phyloP scores from a whole-genome alignment of 2,329 filamentous ascomycete species.

The Pseudocercospora cruenta region DNA sequence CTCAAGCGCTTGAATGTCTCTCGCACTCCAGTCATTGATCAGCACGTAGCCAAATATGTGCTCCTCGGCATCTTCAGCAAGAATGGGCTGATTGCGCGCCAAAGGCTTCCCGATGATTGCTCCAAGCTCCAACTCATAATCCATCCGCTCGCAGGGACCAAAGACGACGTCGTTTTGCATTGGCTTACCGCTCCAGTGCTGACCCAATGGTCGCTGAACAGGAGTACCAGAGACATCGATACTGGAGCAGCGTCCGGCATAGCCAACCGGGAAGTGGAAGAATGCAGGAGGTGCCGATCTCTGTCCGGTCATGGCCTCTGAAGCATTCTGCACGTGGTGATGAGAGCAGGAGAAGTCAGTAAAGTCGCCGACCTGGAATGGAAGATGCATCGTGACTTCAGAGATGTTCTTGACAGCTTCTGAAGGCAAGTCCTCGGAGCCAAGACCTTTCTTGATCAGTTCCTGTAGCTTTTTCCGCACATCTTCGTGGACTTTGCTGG shows the following conservation, averaged over 20 bases:
- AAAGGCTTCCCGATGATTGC: conserved; percentile 48
- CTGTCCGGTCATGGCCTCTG: conserved; percentile 46
- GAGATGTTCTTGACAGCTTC: conserved; percentile 42
- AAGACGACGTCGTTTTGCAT: conserved; percentile 57
- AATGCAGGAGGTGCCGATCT: conserved; percentile 51
- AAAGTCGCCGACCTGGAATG: conserved; percentile 59
- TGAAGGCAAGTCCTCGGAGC: conserved; percentile 29
- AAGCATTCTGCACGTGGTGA: conserved; percentile 57
- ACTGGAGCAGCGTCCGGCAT: conserved; percentile 59
- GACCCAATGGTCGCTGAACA: conserved; percentile 53
- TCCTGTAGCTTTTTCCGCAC: conserved; percentile 47
- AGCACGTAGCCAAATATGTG: conserved; percentile 65
- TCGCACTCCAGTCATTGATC: conserved; percentile 64
- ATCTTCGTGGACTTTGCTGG: conserved; percentile 36
- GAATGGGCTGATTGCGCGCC: conserved; percentile 40
- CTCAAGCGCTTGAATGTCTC: conserved; percentile 66
- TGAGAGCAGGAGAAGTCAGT: conserved; percentile 60
- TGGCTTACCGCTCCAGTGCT: conserved; percentile 43
- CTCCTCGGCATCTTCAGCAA: conserved; percentile 48
- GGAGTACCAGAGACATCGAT: conserved; percentile 56
- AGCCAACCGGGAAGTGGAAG: conserved; percentile 55
- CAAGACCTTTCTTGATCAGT: conserved; percentile 31
- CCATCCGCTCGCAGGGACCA: conserved; percentile 45
- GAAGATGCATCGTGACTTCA: conserved; percentile 57
- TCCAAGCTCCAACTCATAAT: conserved; percentile 55